Percentiles rank a stretch among this genome's conserved stretches.
Conservation (phyloP, 2,329 filamentous ascomycete genomes). For the Colletotrichum musicola region DNA sequence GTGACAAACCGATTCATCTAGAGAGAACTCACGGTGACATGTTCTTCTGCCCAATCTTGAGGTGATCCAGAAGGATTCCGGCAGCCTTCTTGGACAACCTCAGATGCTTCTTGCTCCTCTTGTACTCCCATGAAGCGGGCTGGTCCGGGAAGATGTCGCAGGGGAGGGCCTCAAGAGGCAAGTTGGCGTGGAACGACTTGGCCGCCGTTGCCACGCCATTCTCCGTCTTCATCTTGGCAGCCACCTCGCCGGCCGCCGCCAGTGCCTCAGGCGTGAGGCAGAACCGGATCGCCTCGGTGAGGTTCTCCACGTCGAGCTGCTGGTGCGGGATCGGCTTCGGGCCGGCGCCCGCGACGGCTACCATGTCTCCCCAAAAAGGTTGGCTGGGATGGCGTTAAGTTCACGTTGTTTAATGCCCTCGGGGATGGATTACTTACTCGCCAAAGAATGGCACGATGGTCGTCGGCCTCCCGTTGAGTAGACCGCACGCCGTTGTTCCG, state of each 20-base stretch:
- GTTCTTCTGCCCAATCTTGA: constrained; percentile 53
- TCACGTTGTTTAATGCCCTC: no score
- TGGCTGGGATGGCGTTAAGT: constrained; percentile 43
- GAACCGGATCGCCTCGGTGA: constrained; percentile 52
- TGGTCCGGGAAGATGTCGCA: constrained; percentile 56
- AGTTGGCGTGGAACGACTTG: constrained; percentile 53
- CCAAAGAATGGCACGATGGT: constrained; percentile 66
- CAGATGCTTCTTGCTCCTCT: constrained; percentile 52
- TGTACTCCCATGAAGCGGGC: constrained; percentile 65
- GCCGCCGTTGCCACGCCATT: constrained; percentile 54
- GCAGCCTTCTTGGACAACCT: constrained; percentile 66
- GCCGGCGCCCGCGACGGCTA: constrained; percentile 55
- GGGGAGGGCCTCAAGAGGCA: constrained; percentile 50
- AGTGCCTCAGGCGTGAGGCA: constrained; percentile 48
- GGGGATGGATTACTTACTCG: constrained; percentile 40
- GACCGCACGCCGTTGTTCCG: constrained; percentile 67
- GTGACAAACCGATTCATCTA: fast-evolving
- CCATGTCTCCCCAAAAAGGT: constrained; percentile 60
- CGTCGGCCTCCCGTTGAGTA: constrained; percentile 63
- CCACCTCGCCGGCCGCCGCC: constrained; percentile 48
- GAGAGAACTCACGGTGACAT: constrained; percentile 11
- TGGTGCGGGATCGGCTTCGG: constrained; percentile 54
- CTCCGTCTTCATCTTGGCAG: constrained; percentile 51
- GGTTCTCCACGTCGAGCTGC: constrained; percentile 48
- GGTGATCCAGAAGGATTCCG: constrained; percentile 63